A percentile compares a stretch with the other conserved stretches of the same genome.
phyloP scores from a whole-genome alignment of 805 yeast genomes.

The Yarrowia sp. region DNA sequence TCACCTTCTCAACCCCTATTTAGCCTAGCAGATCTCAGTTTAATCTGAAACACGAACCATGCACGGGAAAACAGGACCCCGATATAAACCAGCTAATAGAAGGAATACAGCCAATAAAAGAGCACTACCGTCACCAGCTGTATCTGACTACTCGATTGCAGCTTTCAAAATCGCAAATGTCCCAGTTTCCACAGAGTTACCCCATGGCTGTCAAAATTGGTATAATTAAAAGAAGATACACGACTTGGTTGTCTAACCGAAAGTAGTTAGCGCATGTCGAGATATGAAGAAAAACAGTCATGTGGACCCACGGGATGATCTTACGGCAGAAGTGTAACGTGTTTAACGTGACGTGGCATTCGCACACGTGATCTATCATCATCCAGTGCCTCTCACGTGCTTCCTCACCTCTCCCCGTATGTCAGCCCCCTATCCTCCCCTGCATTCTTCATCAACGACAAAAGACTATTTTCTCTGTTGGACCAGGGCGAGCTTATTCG shows the following conservation, averaged over 20 bases:
- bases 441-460: background rate
- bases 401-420: background rate
- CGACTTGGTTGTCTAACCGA: background rate
- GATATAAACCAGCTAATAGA: too few species aligned
- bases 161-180: background rate
- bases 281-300: too few species aligned
- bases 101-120: too few species aligned
- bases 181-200: background rate
- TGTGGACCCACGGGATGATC: too few species aligned
- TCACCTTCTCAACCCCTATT: background rate
- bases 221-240: background rate
- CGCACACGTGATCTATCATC: background rate
- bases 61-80: too few species aligned
- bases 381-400: background rate
- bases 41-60: conserved; percentile 9
- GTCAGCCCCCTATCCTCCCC: conserved; percentile 9
- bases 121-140: background rate
- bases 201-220: background rate
- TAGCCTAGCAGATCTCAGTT: background rate
- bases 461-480: background rate
- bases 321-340: too few species aligned
- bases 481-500: background rate
- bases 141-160: background rate
- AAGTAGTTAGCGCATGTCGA: too few species aligned
- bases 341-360: background rate